Evolutionary conservation across 108 stramenopile species (phyloP).

Genomic region (Pseudonitzschia multiseries): DNA sequence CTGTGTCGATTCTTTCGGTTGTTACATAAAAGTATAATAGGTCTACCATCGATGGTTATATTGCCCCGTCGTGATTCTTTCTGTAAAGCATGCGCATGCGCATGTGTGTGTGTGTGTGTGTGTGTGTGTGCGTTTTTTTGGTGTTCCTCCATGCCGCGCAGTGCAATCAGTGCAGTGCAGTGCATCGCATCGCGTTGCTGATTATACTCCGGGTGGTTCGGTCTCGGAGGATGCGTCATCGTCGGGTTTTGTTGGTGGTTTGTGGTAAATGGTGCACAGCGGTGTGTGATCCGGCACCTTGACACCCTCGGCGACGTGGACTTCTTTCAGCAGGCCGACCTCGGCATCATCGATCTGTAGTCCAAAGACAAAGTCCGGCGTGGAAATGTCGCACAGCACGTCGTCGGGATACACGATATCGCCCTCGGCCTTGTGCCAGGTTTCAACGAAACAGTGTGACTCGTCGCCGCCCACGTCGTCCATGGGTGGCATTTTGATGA

Average conservation of each 20-base stretch:
- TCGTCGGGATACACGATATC: conserved; percentile 44
- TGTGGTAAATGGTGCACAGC: conserved; percentile 39
- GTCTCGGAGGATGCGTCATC: too few species aligned
- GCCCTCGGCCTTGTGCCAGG: conserved; percentile 53
- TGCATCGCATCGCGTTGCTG: too few species aligned
- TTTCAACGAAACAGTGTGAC: not conserved
- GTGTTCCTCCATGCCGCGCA: too few species aligned
- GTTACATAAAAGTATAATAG: too few species aligned
- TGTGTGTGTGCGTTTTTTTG: too few species aligned
- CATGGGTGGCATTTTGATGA: conserved; percentile 37
- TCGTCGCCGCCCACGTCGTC: conserved; percentile 1
- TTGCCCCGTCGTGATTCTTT: too few species aligned
- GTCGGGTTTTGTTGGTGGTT: not conserved
- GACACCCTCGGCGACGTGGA: conserved; percentile 36
- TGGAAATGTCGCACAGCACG: conserved; percentile 54
- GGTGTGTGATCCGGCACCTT: conserved; percentile 17
- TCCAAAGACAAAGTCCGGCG: conserved; percentile 54
- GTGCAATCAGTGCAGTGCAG: too few species aligned
- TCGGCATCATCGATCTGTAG: conserved; percentile 54
- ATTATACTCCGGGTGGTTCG: too few species aligned
- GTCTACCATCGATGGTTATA: too few species aligned
- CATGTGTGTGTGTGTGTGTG: too few species aligned
- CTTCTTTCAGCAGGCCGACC: conserved; percentile 40
- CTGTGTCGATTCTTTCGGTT: too few species aligned
- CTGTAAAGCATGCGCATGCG: too few species aligned